Percentiles rank a stretch among this genome's conserved stretches.
Conservation (phyloP, 768 basidiomycete species). For the Leccinum boreale region DNA sequence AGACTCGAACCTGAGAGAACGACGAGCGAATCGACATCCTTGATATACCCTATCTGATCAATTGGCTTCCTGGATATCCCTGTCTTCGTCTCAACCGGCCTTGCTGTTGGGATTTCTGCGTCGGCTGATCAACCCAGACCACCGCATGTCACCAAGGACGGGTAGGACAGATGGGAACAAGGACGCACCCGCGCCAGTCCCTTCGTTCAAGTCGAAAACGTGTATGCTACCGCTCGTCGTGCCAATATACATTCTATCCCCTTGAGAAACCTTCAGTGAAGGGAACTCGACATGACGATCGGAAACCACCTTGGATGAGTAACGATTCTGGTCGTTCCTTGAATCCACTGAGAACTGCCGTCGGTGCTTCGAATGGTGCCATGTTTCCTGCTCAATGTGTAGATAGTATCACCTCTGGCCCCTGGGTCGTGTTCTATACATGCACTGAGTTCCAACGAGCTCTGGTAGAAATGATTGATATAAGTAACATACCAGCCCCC, state of each 20-base stretch:
- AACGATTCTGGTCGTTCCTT: constrained; percentile 37
- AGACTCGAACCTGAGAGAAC: constrained; percentile 69
- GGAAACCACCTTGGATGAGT: constrained; percentile 25
- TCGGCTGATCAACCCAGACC: constrained; percentile 3
- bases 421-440: too few relatives aligned
- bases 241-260: constrained; percentile 59
- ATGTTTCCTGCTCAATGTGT: constrained; percentile 13
- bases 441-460: too few relatives aligned
- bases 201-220: constrained; percentile 45
- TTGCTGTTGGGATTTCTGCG: constrained; percentile 9
- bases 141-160: constrained; percentile 18
- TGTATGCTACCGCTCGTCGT: constrained; percentile 54
- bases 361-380: constrained; percentile 32
- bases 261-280: constrained; percentile 29
- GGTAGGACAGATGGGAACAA: constrained; percentile 12
- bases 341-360: constrained; percentile 27
- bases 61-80: constrained; percentile 64
- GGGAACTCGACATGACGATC: neutral
- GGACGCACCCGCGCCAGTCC: constrained; percentile 38
- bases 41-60: constrained; percentile 84
- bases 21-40: constrained; percentile 82
- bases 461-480: too few relatives aligned
- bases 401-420: neutral
- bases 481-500: too few relatives aligned
- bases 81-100: constrained; percentile 64